Base-by-base conservation (phyloP, 441 rosid genomes). In the Mallotus japonicus region DNA sequence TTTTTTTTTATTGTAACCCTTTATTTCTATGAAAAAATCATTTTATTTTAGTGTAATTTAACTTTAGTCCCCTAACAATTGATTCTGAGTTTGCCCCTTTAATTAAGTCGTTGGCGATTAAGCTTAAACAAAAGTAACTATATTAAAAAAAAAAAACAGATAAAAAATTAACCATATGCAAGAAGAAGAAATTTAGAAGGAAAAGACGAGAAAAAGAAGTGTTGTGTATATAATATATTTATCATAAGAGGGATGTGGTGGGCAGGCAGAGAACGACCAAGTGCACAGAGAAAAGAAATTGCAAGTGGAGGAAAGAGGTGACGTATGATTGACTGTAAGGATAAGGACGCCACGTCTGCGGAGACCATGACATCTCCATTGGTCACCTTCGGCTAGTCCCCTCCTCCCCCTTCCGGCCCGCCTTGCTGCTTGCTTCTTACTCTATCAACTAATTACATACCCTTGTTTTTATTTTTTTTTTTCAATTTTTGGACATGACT, bases 301-400 rank as follows among this genome's bases (percentile, higher is more conserved):
- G 62, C 75, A 51, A 65, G 47, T 60, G 49, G 70, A 70, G 55
- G 34, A 0, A 51, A 49, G 20, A 4, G 24, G 10, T 28, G 68
- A 42, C 60, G 8, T 46, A 12, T 13, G 42, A 16, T 64, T 73
- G 61, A 32, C 16, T 42, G 67, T 68, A 53, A 73, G 73, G 87
- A 80, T 84, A 78, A 80, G 85, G 78, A 76, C 59, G 81, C 84
- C 84, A 78, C 83, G 74, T 74, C 68, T 44, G 51, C 51, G 2
- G 3, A 13, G 65, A 69, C 65, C 59, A 19, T 61, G 72, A 77
- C 79, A 59, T 71, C 62, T 24, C 46, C 74, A 49, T 16, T 17
- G 71, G 46, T 67, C 67, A 17, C 12, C 62, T 51, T 51, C 60
- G 47, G 6, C 57, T 53, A 8, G 46, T 42, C 8, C 46, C 46